phyloP scores from a whole-genome alignment of 176 grass and related monocot species.

The Musa schizocarpa region DNA sequence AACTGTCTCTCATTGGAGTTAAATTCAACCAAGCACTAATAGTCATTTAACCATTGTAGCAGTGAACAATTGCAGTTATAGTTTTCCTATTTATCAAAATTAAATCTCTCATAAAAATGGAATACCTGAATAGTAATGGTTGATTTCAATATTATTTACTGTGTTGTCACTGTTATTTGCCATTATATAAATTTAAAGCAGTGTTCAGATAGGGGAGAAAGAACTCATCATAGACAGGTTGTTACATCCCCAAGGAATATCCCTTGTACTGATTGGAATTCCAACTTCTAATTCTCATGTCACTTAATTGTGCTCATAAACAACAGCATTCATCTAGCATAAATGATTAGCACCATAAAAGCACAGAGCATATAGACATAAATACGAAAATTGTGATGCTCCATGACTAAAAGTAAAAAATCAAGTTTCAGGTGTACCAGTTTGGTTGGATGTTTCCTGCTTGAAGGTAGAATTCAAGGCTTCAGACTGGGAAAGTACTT shows the following conservation, averaged over 20 bases:
- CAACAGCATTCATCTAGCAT: background rate
- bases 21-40: too few species aligned
- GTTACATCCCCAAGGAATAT: too few species aligned
- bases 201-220: too few species aligned
- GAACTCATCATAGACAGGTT: too few species aligned
- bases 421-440: slow-evolving; percentile 31
- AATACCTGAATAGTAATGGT: background rate
- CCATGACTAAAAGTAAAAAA: background rate
- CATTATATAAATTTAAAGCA: background rate
- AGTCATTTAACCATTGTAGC: background rate
- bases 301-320: background rate
- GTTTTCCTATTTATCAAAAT: background rate
- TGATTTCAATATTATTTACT: background rate
- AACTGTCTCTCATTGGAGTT: too few species aligned
- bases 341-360: background rate
- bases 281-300: background rate
- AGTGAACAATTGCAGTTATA: background rate
- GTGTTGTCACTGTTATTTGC: background rate
- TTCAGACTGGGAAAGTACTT: slow-evolving; percentile 76
- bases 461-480: slow-evolving; percentile 45
- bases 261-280: background rate
- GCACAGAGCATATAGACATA: background rate
- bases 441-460: slow-evolving; percentile 22
- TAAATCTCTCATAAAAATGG: background rate
- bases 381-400: background rate